Conservation (phyloP, 1,284 basidiomycete genomes). For the Apiotrichum gamsii region DNA sequence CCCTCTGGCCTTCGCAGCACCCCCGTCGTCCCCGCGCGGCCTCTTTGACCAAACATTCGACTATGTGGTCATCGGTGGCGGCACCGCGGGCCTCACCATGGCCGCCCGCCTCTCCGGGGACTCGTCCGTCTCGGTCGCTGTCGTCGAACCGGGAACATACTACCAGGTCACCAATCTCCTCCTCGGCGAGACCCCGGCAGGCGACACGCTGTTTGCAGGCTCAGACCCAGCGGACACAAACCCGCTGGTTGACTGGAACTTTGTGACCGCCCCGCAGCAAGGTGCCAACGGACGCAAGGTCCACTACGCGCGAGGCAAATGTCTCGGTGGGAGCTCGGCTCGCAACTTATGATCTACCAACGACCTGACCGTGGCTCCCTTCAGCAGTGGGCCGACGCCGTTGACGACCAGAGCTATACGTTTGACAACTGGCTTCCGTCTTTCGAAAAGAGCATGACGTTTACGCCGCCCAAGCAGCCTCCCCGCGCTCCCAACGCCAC, state of each 20-base stretch:
- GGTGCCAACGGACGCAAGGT: background rate
- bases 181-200: background rate
- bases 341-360: constrained; percentile 6
- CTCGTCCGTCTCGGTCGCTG: constrained; percentile 58
- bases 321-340: constrained; percentile 3
- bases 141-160: constrained; percentile 60
- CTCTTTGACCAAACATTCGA: constrained; percentile 26
- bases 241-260: constrained; percentile 5
- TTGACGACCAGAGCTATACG: constrained; percentile 1
- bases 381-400: background rate
- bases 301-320: constrained; percentile 8
- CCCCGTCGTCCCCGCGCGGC: too few species aligned
- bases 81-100: constrained; percentile 65
- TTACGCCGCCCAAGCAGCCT: background rate
- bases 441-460: constrained; percentile 1
- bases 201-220: background rate
- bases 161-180: constrained; percentile 2
- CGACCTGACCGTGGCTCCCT: constrained; percentile 1
- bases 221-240: background rate
- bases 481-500: background rate
- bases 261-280: constrained; percentile 1
- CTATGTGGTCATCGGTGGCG: constrained; percentile 52
- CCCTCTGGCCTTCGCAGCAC: too few species aligned
- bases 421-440: background rate
- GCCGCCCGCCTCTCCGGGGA: constrained; percentile 67